These are phyloP conservation scores for Acrocalymma vagum DNA, from an alignment of 2,329 filamentous ascomycete species.

Conservation along the genomic window DNA sequence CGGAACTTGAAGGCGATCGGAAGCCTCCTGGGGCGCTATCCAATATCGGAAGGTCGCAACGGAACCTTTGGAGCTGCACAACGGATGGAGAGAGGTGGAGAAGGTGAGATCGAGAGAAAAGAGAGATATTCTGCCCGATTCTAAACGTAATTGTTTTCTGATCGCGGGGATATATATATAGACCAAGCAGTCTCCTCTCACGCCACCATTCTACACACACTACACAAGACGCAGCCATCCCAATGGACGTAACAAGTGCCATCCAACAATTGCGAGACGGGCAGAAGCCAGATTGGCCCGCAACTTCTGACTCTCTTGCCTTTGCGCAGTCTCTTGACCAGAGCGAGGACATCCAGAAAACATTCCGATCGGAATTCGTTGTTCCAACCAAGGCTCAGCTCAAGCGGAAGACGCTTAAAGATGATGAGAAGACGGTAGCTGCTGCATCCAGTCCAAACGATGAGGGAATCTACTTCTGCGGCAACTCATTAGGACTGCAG, in stretches of 20 bases:
- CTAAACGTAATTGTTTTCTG: constrained; percentile 17
- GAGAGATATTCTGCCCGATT: too few species aligned
- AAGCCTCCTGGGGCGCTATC: constrained; percentile 10
- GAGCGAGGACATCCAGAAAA: constrained; percentile 42
- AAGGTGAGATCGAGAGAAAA: constrained; percentile 3
- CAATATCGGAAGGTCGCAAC: constrained; percentile 25
- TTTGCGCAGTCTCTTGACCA: constrained; percentile 38
- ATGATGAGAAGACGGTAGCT: constrained; percentile 38
- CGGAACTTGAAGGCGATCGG: constrained; percentile 2
- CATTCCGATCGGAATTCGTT: constrained; percentile 72
- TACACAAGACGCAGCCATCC: constrained; percentile 7
- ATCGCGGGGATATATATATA: constrained; percentile 3
- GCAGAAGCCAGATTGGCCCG: constrained; percentile 37
- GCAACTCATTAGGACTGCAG: constrained; percentile 88
- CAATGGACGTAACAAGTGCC: constrained; percentile 32
- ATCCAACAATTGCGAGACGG: constrained; percentile 37
- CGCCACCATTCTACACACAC: constrained; percentile 1
- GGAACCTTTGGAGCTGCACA: constrained; percentile 8
- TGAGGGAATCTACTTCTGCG: constrained; percentile 79
- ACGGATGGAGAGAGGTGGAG: constrained; percentile 11
- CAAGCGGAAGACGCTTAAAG: constrained; percentile 64
- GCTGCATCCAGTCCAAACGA: constrained; percentile 45
- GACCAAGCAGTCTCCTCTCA: constrained; percentile 5
- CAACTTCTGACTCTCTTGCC: constrained; percentile 27
- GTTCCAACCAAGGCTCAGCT: constrained; percentile 79